Evolutionary conservation across 2,329 filamentous ascomycete species (phyloP).

Genomic region (Cryphonectria naterciae): DNA sequence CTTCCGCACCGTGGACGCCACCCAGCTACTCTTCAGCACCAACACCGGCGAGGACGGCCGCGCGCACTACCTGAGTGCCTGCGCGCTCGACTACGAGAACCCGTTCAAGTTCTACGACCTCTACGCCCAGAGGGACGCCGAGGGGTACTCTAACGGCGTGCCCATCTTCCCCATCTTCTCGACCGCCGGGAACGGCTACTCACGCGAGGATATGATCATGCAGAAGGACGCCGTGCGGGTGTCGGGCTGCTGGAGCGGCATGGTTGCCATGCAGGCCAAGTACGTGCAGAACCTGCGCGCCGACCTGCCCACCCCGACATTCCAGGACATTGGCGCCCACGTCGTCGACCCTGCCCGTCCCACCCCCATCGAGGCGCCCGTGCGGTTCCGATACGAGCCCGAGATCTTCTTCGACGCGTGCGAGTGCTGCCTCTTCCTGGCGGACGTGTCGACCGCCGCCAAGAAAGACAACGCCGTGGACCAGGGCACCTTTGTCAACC

Average conservation of each 20-base stretch:
- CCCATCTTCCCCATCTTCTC: conserved; percentile 73
- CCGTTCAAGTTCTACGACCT: conserved; percentile 74
- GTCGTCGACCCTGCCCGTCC: conserved; percentile 42
- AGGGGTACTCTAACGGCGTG: conserved; percentile 66
- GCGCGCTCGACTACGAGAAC: conserved; percentile 71
- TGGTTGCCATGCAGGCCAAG: conserved; percentile 67
- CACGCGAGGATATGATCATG: conserved; percentile 64
- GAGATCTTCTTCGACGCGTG: conserved; percentile 67
- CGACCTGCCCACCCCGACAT: conserved; percentile 39
- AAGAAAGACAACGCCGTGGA: conserved; percentile 44
- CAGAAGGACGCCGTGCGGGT: conserved; percentile 69
- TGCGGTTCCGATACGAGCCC: conserved; percentile 60
- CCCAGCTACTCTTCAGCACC: conserved; percentile 65
- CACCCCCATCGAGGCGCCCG: conserved; percentile 42
- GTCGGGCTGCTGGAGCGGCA: conserved; percentile 72
- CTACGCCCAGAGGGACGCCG: conserved; percentile 70
- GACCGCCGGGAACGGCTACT: conserved; percentile 53
- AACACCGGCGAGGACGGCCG: conserved; percentile 56
- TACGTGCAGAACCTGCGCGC: conserved; percentile 55
- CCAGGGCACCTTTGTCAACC: conserved; percentile 73
- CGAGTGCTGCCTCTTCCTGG: conserved; percentile 65
- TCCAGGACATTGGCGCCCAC: conserved; percentile 40
- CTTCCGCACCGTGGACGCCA: conserved; percentile 55
- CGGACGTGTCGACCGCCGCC: conserved; percentile 49
- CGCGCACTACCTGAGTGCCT: conserved; percentile 67